Evolutionary conservation across 352 stramenopile genomes (phyloP).

Genomic region (Blastocystis sp.): DNA sequence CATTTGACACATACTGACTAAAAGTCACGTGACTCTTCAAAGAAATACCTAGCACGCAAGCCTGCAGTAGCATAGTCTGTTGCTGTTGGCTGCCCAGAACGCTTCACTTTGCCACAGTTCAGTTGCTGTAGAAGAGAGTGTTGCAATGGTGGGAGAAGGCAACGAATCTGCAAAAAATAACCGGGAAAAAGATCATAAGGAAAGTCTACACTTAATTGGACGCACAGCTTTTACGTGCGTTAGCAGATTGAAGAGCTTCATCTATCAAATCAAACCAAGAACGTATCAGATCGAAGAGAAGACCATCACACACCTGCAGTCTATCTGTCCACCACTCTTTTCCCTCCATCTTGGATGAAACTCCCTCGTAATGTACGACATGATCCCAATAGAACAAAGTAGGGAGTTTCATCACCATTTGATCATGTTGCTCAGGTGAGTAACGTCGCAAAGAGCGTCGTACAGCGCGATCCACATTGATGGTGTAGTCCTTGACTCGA

Average conservation of each 20-base stretch:
- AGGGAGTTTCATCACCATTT: background rate
- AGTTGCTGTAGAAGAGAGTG: constrained; percentile 2
- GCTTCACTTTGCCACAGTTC: background rate
- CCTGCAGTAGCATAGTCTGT: background rate
- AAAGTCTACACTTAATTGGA: background rate
- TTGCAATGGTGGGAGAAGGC: background rate
- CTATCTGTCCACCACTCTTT: background rate
- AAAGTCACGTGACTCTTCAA: background rate
- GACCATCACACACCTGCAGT: constrained; percentile 12
- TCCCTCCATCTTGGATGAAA: background rate
- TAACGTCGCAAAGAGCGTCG: background rate
- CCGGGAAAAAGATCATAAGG: background rate
- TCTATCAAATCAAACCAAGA: constrained; percentile 25
- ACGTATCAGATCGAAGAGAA: constrained; percentile 18
- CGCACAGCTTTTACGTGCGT: background rate
- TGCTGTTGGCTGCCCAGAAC: background rate
- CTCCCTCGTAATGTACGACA: background rate
- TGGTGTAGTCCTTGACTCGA: constrained; percentile 16
- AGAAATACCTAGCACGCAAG: background rate
- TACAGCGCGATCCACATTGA: background rate
- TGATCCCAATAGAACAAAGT: constrained; percentile 6
- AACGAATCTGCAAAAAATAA: constrained; percentile 12
- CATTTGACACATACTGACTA: background rate
- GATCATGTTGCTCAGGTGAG: background rate
- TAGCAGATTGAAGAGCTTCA: background rate